Evolutionary conservation across 352 stramenopile genomes (phyloP), one percentile per base, ranked within the genome.

Genomic region (Albugo candida): DNA sequence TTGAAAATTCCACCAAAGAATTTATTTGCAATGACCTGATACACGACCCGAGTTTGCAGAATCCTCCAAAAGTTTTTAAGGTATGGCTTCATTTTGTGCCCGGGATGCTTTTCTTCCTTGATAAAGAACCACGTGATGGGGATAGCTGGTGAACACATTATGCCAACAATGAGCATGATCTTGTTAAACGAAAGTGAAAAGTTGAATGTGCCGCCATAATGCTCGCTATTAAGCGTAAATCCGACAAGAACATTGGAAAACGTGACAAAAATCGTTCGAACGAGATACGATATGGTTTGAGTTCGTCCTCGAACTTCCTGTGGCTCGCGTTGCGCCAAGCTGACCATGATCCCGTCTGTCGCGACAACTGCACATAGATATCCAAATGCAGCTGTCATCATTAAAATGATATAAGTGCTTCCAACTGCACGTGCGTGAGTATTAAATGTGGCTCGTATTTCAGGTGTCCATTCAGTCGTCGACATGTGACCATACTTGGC

Each of bases 301-400:
- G 55, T 64, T 36, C 52, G 61, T 10, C 65, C 65, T 41, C 62
- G 63, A 8, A 41, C 42, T 11, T 49, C 54, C 0, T 56, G 12
- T 0, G 63, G 55, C 36, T 76, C 61, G n/a, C 57, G 55, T 19
- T 72, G 63, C 12, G 56, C 60, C 17, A 65, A 46, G 13, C 70
- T 54, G 11, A 68, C 60, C 11, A 59, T 48, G 45, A 72, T 59
- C 51, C 62, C 64, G 68, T 73, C 70, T 18, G 61, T 60, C 41
- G 70, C 73, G 1, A 81, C 66, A 39, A 82, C 70, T 10, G 72
- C 70, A 47, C 71, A 58, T 27, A 83, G 63, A 54, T 83, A 84
- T 20, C 70, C 70, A 14, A 80, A 21, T 0, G 70, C 67, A 14
- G 76, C 47, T 11, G 78, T 61, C 60, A 72, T 67, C 56, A 82